Percentiles rank a stretch among this genome's conserved stretches.
Conservation (phyloP, 345 rosid genomes). For the Murraya paniculata region DNA sequence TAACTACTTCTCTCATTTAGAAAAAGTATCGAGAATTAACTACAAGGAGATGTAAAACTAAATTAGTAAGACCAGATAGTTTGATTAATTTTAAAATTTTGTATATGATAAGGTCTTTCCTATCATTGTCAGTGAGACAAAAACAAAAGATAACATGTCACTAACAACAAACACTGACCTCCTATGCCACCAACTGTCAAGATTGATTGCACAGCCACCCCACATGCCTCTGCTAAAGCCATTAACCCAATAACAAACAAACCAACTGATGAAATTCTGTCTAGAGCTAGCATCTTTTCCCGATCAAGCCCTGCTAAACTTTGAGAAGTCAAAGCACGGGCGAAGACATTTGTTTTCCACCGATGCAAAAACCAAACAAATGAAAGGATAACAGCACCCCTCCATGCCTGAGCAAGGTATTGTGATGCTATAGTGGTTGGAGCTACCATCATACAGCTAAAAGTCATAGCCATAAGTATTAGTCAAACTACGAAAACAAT, state of each 20-base stretch:
- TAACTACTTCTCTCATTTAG: neutral
- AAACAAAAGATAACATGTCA: neutral
- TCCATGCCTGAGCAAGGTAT: conserved; percentile 61
- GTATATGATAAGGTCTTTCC: no score
- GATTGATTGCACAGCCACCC: conserved; percentile 91
- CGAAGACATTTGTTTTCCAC: conserved; percentile 75
- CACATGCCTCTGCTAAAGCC: conserved; percentile 96
- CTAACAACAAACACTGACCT: conserved; percentile 37
- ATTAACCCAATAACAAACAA: conserved; percentile 67
- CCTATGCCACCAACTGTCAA: conserved; percentile 97
- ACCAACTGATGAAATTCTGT: conserved; percentile 80
- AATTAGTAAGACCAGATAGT: neutral
- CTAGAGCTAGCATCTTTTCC: conserved; percentile 69
- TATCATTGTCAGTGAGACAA: neutral
- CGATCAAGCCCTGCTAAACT: conserved; percentile 47
- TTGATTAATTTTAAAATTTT: neutral
- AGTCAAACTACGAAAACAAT: neutral
- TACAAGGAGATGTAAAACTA: neutral
- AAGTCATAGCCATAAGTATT: conserved; percentile 21
- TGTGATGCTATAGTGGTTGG: conserved; percentile 75
- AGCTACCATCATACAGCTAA: conserved; percentile 81
- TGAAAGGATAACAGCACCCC: conserved; percentile 75
- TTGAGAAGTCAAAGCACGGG: conserved; percentile 46
- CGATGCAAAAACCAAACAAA: conserved; percentile 85
- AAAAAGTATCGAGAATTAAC: neutral